Base-by-base conservation (phyloP, 176 grass and related monocot species). In the Carex scoparia region DNA sequence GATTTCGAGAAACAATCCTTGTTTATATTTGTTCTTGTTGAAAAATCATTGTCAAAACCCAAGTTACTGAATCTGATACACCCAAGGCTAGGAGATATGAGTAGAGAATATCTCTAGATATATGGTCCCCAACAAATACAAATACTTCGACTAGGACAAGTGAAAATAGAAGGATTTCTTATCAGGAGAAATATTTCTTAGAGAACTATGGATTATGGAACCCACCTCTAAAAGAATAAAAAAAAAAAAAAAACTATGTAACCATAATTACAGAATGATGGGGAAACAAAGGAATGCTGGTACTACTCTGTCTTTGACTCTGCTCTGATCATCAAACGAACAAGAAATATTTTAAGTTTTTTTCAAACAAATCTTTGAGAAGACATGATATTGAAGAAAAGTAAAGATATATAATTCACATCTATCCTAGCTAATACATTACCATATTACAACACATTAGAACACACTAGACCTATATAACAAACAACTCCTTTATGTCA, bases 391-490 rank as follows among this genome's bases (percentile, higher is more conserved):
- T 32, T 68, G 35, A 62, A 30, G 15, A 42, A 48, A 57, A 75
- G 59, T 13, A 59, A 69, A 59, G 7, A 85, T 62, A 81, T 23
- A 70, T 81, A 64, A 62, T 81, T 64, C 79, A 81, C 79, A 81
- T 11, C 59, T 64, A 81, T 81, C 79, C 79, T 81, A 81, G 10
- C 12, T 30, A 63, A 65, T 81, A 81, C 61, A 64, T 28, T 83
- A 68, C 61, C 61, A 83, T 48, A 63, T 51, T 46, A 69, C 3
- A 83, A 54, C 81, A 69, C 6, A 83, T 53, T 38, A 51, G 13
- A 83, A 64, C 38, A 64, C 38, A 54, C 54, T 55, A 31, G 51
- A 78, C 51, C 74, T 57, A 78, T 35, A 57, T 6, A 28, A 63
- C 23, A 27, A 78, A 51, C 23, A 78, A 35, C 12, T 15, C 27